Conservation (phyloP, 2,329 filamentous ascomycete species). For the Fusarium pseudonygamai region DNA sequence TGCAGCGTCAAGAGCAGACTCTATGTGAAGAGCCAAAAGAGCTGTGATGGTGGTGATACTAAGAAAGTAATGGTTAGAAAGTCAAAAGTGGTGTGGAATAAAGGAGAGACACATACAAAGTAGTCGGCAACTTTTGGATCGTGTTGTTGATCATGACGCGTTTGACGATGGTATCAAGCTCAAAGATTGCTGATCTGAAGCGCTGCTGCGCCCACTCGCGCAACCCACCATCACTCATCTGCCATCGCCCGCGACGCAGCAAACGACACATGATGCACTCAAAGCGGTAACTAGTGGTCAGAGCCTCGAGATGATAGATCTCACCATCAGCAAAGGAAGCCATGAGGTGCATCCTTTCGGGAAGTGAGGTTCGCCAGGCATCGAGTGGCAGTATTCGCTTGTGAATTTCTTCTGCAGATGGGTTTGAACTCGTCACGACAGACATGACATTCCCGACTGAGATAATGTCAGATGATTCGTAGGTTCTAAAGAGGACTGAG, state of each 20-base stretch:
- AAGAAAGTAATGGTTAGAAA: neutral
- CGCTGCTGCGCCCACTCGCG: constrained; percentile 22
- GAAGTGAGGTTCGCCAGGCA: neutral
- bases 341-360: neutral
- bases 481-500: fast-evolving
- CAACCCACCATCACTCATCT: neutral
- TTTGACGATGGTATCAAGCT: constrained; percentile 19
- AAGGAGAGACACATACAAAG: too few relatives aligned
- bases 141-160: constrained; percentile 4
- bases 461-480: neutral
- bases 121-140: neutral
- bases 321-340: neutral
- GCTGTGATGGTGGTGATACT: constrained; percentile 11
- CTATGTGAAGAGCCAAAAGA: neutral
- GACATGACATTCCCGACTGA: neutral
- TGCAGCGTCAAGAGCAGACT: neutral
- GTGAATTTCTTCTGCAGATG: neutral
- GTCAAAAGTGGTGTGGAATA: too few relatives aligned
- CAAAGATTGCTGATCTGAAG: constrained; percentile 12
- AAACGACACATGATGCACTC: constrained; percentile 29
- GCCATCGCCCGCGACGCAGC: constrained; percentile 10
- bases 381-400: neutral
- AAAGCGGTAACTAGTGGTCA: constrained; percentile 23
- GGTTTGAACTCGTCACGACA: neutral
- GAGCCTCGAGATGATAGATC: neutral